Evolutionary conservation across 2,329 filamentous ascomycete species (phyloP).

Genomic region (Metarhizium anisopliae): DNA sequence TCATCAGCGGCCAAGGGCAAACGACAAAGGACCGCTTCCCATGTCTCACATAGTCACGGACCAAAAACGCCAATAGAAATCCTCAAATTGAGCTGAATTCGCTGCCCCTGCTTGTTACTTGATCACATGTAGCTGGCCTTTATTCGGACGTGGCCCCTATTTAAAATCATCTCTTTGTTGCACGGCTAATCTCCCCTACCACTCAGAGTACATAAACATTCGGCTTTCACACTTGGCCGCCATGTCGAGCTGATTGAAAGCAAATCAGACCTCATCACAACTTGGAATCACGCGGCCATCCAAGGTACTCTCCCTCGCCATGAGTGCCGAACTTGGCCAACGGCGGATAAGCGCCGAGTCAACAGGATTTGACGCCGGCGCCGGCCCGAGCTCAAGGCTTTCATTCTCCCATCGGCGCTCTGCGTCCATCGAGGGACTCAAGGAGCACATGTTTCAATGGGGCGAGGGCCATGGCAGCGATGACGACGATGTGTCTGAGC

Average conservation of each 20-base stretch:
- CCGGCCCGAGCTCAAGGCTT: slow-evolving; percentile 14
- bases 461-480: slow-evolving; percentile 27
- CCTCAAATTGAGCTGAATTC: no score
- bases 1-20: no score
- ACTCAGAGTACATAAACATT: not conserved
- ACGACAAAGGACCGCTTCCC: no score
- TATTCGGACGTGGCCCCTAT: no score
- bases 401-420: slow-evolving; percentile 18
- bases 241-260: not conserved
- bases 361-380: slow-evolving; percentile 12
- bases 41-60: no score
- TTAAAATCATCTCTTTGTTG: no score
- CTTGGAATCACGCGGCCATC: not conserved
- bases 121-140: no score
- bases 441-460: slow-evolving; percentile 30
- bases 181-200: not conserved
- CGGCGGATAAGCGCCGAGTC: slow-evolving; percentile 9
- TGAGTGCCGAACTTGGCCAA: slow-evolving; percentile 1
- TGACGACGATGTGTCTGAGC: slow-evolving; percentile 40
- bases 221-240: not conserved
- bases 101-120: no score
- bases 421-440: slow-evolving; percentile 15
- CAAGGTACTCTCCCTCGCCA: not conserved
- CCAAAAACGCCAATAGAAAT: no score
- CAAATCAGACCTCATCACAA: not conserved